Evolutionary conservation across 2,329 filamentous ascomycete species (phyloP).

Genomic region (Davidsoniella neocaledoniae): DNA sequence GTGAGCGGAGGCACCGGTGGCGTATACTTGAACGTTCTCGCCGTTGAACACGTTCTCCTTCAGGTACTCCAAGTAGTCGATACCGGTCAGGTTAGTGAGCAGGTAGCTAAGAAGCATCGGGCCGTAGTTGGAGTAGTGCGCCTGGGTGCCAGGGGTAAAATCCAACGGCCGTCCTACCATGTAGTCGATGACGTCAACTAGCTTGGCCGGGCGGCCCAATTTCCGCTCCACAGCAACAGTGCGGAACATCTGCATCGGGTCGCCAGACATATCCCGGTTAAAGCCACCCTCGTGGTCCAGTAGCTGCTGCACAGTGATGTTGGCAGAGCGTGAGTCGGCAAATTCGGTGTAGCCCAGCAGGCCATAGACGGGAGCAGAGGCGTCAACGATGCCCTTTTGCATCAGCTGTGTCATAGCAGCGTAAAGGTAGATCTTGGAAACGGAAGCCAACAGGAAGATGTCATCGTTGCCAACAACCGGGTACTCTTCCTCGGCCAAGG

Average conservation of each 20-base stretch:
- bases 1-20: conserved; percentile 11
- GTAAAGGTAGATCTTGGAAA: conserved; percentile 14
- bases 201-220: conserved; percentile 9
- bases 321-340: conserved; percentile 6
- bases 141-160: conserved; percentile 3
- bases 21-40: conserved; percentile 12
- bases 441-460: conserved; percentile 13
- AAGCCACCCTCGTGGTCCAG: conserved; percentile 10
- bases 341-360: conserved; percentile 10
- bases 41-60: conserved; percentile 8
- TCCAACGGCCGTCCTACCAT: conserved; percentile 11
- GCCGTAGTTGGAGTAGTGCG: conserved; percentile 13
- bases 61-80: conserved; percentile 10
- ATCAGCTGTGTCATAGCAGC: conserved; percentile 12
- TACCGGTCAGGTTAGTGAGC: conserved; percentile 11
- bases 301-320: conserved; percentile 13
- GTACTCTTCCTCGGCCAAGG: conserved; percentile 12
- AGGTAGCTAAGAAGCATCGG: conserved; percentile 15
- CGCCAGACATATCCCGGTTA: conserved; percentile 6
- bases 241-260: conserved; percentile 12
- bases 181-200: conserved; percentile 14
- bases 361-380: conserved; percentile 4
- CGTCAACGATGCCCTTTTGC: conserved; percentile 9
- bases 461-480: conserved; percentile 10
- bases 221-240: conserved; percentile 2